Conservation (phyloP, 2,329 filamentous ascomycete species). For the Talaromyces sp. region DNA sequence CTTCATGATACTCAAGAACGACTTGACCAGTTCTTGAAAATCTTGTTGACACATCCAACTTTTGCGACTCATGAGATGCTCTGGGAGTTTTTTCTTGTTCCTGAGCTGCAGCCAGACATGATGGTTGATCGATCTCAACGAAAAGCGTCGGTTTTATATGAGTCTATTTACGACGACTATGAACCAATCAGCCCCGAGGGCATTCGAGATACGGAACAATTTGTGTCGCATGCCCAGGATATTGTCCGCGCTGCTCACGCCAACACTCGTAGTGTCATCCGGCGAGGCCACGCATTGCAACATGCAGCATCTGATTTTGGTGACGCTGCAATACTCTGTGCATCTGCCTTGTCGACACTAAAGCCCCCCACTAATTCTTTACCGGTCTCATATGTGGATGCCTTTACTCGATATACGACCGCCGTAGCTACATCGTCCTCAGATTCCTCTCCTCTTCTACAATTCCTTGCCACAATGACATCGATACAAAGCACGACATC, state of each 20-base stretch:
- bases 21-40: slow-evolving; percentile 82
- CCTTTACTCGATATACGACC: slow-evolving; percentile 67
- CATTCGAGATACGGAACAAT: slow-evolving; percentile 83
- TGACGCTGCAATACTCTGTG: slow-evolving; percentile 36
- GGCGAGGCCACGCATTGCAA: slow-evolving; percentile 69
- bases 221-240: slow-evolving; percentile 84
- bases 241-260: slow-evolving; percentile 81
- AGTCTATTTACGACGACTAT: slow-evolving; percentile 84
- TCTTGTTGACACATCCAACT: slow-evolving; percentile 80
- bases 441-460: slow-evolving; percentile 66
- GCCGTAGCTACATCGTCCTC: slow-evolving; percentile 54
- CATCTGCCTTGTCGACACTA: slow-evolving; percentile 47
- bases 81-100: slow-evolving; percentile 98
- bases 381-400: slow-evolving; percentile 60
- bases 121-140: slow-evolving; percentile 82
- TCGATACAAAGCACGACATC: slow-evolving; percentile 79
- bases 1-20: slow-evolving; percentile 81
- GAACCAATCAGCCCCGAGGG: slow-evolving; percentile 67
- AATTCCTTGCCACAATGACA: slow-evolving; percentile 70
- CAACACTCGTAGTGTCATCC: slow-evolving; percentile 74
- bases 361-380: slow-evolving; percentile 54
- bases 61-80: slow-evolving; percentile 95
- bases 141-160: slow-evolving; percentile 75
- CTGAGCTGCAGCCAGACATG: slow-evolving; percentile 83
- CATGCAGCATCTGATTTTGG: slow-evolving; percentile 52